A percentile compares a stretch with the other conserved stretches of the same genome.
These are phyloP conservation scores for Myxozyma vanderwaltii DNA, from an alignment of 805 yeast species.

Conservation along the genomic window DNA sequence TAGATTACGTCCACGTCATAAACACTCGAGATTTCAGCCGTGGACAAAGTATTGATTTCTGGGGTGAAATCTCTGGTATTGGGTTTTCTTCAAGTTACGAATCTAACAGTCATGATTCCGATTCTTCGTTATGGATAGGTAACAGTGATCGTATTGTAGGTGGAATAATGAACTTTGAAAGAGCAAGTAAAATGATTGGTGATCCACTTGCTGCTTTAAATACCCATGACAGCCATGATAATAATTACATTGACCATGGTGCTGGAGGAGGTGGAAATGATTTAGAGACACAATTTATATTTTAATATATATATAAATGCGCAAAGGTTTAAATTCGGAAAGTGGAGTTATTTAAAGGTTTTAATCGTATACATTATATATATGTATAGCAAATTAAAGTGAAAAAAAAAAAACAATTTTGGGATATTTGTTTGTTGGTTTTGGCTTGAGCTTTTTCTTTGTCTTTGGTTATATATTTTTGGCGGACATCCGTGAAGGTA, in stretches of 20 bases:
- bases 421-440: no score
- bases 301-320: no score
- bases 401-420: no score
- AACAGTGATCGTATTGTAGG: slow-evolving; percentile 59
- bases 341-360: neutral
- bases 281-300: no score
- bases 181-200: neutral
- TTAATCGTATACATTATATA: no score
- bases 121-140: slow-evolving; percentile 50
- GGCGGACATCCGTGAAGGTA: no score
- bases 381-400: no score
- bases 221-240: no score
- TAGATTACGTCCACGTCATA: slow-evolving; percentile 59
- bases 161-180: slow-evolving; percentile 55
- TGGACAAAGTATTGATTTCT: slow-evolving; percentile 54
- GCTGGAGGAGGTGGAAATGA: no score
- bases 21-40: slow-evolving; percentile 39
- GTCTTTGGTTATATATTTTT: no score
- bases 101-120: slow-evolving; percentile 4
- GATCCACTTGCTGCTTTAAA: neutral
- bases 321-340: neutral
- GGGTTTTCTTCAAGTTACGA: slow-evolving; percentile 43
- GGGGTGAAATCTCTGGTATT: slow-evolving; percentile 63
- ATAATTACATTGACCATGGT: no score
- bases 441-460: no score